Conservation (phyloP, 139 green algal genomes). For the Closterium sp. region DNA sequence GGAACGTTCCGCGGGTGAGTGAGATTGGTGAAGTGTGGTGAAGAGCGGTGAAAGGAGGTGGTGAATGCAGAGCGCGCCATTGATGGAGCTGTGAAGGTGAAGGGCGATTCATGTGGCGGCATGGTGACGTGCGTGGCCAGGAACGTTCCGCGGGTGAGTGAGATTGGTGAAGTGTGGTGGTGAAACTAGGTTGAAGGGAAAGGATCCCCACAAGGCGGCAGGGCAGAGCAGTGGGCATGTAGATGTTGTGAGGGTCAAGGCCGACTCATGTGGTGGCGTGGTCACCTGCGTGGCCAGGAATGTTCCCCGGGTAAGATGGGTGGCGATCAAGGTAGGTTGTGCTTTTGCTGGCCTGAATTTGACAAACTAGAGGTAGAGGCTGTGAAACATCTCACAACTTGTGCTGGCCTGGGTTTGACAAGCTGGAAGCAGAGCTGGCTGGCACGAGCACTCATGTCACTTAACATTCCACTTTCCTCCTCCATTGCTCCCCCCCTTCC, state of each 20-base stretch:
- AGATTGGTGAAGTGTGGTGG: background rate
- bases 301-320: background rate
- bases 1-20: constrained; percentile 58
- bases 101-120: constrained; percentile 74
- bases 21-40: background rate
- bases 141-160: constrained; percentile 47
- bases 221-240: too few relatives aligned
- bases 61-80: too few relatives aligned
- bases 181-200: too few relatives aligned
- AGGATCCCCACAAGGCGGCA: too few relatives aligned
- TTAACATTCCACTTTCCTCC: background rate
- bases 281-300: too few relatives aligned
- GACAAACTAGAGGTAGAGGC: too few relatives aligned
- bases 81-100: constrained; percentile 84
- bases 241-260: too few relatives aligned
- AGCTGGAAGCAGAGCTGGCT: background rate
- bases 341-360: too few relatives aligned
- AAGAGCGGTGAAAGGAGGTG: too few relatives aligned
- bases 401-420: background rate
- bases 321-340: too few relatives aligned
- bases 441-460: background rate
- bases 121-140: constrained; percentile 96
- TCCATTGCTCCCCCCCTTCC: background rate
- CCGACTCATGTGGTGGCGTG: too few relatives aligned
- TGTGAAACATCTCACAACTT: too few relatives aligned